Conservation (phyloP, 768 basidiomycete genomes). For the Pleurotus giganteus region DNA sequence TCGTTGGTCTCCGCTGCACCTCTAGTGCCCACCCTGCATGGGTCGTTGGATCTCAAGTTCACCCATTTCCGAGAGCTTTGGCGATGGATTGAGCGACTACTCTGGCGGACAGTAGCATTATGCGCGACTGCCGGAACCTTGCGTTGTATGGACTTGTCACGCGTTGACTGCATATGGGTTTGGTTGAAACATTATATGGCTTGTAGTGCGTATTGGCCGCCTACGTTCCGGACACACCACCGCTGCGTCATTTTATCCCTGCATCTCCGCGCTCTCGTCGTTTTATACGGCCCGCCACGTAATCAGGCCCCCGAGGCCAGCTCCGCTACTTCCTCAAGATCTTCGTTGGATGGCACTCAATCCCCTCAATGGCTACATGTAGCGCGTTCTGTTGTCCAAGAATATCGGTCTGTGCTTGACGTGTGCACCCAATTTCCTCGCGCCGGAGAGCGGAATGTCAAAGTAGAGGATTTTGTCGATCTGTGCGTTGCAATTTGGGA, state of each 20-base stretch:
- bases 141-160: constrained; percentile 28
- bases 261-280: constrained; percentile 69
- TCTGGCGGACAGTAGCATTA: constrained; percentile 78
- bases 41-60: constrained; percentile 52
- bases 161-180: constrained; percentile 49
- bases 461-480: constrained; percentile 84
- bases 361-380: constrained; percentile 60
- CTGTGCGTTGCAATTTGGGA: constrained; percentile 83
- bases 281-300: constrained; percentile 24
- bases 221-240: constrained; percentile 74
- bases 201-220: constrained; percentile 71
- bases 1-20: constrained; percentile 16
- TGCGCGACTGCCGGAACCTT: constrained; percentile 48
- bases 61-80: constrained; percentile 76
- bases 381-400: constrained; percentile 64
- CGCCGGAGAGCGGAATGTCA: constrained; percentile 75
- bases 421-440: constrained; percentile 74
- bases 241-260: constrained; percentile 68
- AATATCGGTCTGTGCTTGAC: constrained; percentile 68
- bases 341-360: constrained; percentile 23
- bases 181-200: constrained; percentile 60
- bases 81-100: constrained; percentile 78
- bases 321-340: constrained; percentile 7
- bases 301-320: constrained; percentile 11
- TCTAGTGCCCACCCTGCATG: constrained; percentile 23